Percentiles rank a stretch among this genome's conserved stretches.
phyloP scores from a whole-genome alignment of 2,329 filamentous ascomycete genomes.

The Colletotrichum lupini region DNA sequence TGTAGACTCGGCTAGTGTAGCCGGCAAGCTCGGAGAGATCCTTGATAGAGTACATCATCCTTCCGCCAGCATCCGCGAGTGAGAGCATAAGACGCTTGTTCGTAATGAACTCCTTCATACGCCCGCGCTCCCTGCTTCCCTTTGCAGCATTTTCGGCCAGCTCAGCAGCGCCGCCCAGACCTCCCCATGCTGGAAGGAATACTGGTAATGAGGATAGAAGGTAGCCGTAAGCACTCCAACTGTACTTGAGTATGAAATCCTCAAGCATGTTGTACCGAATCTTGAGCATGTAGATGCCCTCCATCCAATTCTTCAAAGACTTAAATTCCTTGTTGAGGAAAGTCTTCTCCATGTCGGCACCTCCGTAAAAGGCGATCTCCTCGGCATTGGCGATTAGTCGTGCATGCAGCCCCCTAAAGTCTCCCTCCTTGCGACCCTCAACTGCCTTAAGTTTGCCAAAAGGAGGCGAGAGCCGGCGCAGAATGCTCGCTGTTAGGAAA shows the following conservation, averaged over 20 bases:
- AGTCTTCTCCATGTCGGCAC: slow-evolving; percentile 92
- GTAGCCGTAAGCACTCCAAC: slow-evolving; percentile 98
- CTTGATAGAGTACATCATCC: slow-evolving; percentile 99
- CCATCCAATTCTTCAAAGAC: slow-evolving; percentile 96
- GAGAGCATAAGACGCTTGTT: slow-evolving; percentile 99
- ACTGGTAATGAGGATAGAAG: slow-evolving; percentile 91
- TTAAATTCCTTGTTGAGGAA: slow-evolving; percentile 94
- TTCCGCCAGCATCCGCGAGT: slow-evolving; percentile 91
- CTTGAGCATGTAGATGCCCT: slow-evolving; percentile 96
- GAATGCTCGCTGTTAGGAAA: slow-evolving; percentile 89
- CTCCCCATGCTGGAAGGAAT: slow-evolving; percentile 94
- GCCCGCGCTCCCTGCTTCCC: slow-evolving; percentile 77
- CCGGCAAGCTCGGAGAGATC: slow-evolving; percentile 95
- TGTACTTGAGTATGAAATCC: slow-evolving; percentile 98
- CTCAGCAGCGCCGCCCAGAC: slow-evolving; percentile 79
- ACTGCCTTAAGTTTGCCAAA: slow-evolving; percentile 98
- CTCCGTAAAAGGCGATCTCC: slow-evolving; percentile 97
- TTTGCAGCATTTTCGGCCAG: slow-evolving; percentile 62
- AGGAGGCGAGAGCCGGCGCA: slow-evolving; percentile 89
- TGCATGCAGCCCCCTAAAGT: slow-evolving; percentile 91
- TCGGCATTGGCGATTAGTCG: slow-evolving; percentile 96
- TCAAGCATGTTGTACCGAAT: slow-evolving; percentile 99
- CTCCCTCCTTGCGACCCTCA: slow-evolving; percentile 93
- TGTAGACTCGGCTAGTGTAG: slow-evolving; percentile 96
- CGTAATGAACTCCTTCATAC: slow-evolving; percentile 99